Percentiles rank a stretch among this genome's conserved stretches.
Evolutionary conservation across 345 rosid species (phyloP).

Genomic region (Nephelium lappaceum): DNA sequence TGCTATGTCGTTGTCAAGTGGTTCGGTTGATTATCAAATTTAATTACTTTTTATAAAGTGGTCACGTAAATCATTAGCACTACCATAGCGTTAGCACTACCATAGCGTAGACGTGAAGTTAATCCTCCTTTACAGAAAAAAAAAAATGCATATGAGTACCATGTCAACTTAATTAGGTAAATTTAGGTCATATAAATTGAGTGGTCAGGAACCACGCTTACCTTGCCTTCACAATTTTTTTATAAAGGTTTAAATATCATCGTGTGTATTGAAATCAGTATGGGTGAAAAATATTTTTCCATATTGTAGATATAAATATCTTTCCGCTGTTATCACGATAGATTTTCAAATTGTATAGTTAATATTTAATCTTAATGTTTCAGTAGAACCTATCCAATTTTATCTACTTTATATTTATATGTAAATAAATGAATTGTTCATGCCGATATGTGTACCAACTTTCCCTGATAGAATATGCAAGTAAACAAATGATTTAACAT

Average conservation of each 20-base stretch:
- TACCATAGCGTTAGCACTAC: not conserved
- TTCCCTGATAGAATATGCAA: not conserved
- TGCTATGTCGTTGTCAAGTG: not conserved
- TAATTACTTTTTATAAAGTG: not conserved
- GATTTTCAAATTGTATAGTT: too few relatives aligned
- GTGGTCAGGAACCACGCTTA: not conserved
- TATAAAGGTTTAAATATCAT: too few relatives aligned
- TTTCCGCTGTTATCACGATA: too few relatives aligned
- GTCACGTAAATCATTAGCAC: not conserved
- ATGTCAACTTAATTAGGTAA: not conserved
- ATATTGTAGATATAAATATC: too few relatives aligned
- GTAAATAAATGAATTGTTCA: not conserved
- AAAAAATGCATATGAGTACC: not conserved
- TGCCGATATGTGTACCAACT: not conserved
- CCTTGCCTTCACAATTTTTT: too few relatives aligned
- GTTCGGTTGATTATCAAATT: not conserved
- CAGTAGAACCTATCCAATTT: too few relatives aligned
- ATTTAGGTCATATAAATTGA: not conserved
- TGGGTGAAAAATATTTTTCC: too few relatives aligned
- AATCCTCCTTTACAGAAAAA: not conserved
- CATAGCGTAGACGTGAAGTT: not conserved
- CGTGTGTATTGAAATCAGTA: too few relatives aligned
- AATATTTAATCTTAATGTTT: too few relatives aligned
- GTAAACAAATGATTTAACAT: not conserved
- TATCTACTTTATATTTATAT: too few relatives aligned